phyloP scores from a whole-genome alignment of 768 basidiomycete species.

The Trametes cinnabarina region DNA sequence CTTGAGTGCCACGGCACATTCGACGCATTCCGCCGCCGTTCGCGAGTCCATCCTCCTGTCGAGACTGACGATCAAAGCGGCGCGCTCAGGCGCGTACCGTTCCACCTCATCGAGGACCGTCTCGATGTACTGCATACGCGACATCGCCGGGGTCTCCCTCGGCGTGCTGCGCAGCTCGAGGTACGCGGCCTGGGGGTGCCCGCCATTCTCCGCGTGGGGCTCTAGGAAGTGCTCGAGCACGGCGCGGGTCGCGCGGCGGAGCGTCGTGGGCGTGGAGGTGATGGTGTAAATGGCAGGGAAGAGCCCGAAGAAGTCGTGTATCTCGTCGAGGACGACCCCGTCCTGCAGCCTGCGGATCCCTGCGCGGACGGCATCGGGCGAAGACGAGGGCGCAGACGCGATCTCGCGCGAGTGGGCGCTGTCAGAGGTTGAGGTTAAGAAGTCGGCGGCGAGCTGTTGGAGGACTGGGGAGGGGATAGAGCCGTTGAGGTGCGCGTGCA shows the following conservation, averaged over 20 bases:
- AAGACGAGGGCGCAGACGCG: background rate
- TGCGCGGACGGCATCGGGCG: slow-evolving; percentile 33
- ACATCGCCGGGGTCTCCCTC: slow-evolving; percentile 55
- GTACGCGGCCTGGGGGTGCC: slow-evolving; percentile 58
- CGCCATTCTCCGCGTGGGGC: slow-evolving; percentile 26
- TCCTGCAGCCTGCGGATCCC: slow-evolving; percentile 43
- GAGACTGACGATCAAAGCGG: slow-evolving; percentile 70
- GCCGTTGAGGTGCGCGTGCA: slow-evolving; percentile 85
- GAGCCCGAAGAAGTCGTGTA: slow-evolving; percentile 71
- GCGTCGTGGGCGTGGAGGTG: slow-evolving; percentile 56
- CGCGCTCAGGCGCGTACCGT: slow-evolving; percentile 46
- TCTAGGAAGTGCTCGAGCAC: slow-evolving; percentile 66
- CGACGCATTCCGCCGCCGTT: slow-evolving; percentile 54
- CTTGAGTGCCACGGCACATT: slow-evolving; percentile 54
- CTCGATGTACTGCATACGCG: slow-evolving; percentile 56
- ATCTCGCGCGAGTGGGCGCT: background rate
- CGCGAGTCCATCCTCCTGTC: slow-evolving; percentile 63
- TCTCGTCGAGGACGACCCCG: slow-evolving; percentile 45
- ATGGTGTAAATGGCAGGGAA: slow-evolving; percentile 81
- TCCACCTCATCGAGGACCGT: slow-evolving; percentile 67
- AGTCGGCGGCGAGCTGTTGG: slow-evolving; percentile 56
- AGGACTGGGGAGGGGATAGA: slow-evolving; percentile 70
- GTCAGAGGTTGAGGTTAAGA: slow-evolving; percentile 2
- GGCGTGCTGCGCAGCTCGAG: slow-evolving; percentile 87
- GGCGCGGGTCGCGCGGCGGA: slow-evolving; percentile 57